These are phyloP conservation scores for Nakazawaea anatomiae DNA, from an alignment of 805 yeast genomes.

Conservation along the genomic window DNA sequence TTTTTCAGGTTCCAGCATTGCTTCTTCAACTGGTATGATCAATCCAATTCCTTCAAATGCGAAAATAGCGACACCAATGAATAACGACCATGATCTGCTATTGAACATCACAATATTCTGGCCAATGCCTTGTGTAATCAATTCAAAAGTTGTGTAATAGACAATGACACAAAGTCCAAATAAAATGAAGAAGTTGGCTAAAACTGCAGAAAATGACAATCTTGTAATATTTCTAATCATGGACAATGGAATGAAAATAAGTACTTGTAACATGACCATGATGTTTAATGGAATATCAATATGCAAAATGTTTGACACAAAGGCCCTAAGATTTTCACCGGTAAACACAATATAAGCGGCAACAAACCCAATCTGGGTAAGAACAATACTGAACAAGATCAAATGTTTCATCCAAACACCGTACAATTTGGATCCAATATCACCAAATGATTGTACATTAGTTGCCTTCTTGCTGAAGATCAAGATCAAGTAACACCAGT, in stretches of 20 bases:
- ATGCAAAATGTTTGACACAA: constrained; percentile 44
- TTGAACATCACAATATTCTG: constrained; percentile 51
- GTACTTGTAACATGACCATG: constrained; percentile 49
- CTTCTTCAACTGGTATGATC: constrained; percentile 75
- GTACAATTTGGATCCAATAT: constrained; percentile 58
- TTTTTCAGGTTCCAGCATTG: constrained; percentile 70
- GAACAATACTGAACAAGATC: constrained; percentile 56
- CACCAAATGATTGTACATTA: constrained; percentile 72
- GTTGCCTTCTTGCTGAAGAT: constrained; percentile 53
- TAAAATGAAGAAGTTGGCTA: constrained; percentile 67
- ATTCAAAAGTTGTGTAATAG: constrained; percentile 43
- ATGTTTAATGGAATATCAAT: constrained; percentile 31
- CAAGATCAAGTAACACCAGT: constrained; percentile 70
- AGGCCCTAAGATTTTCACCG: constrained; percentile 64
- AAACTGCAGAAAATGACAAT: constrained; percentile 61
- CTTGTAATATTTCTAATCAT: constrained; percentile 73
- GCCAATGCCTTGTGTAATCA: constrained; percentile 40
- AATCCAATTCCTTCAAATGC: constrained; percentile 87
- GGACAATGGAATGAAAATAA: constrained; percentile 61
- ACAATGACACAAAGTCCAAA: constrained; percentile 61
- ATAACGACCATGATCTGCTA: constrained; percentile 55
- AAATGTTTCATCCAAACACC: constrained; percentile 61
- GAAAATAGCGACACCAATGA: constrained; percentile 79
- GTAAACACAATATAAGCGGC: constrained; percentile 80
- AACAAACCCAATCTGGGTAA: constrained; percentile 75